Evolutionary conservation across 495 filamentous ascomycete genomes (phyloP), one percentile per base, ranked within the genome.

Genomic region (Annulohypoxylon nitens): DNA sequence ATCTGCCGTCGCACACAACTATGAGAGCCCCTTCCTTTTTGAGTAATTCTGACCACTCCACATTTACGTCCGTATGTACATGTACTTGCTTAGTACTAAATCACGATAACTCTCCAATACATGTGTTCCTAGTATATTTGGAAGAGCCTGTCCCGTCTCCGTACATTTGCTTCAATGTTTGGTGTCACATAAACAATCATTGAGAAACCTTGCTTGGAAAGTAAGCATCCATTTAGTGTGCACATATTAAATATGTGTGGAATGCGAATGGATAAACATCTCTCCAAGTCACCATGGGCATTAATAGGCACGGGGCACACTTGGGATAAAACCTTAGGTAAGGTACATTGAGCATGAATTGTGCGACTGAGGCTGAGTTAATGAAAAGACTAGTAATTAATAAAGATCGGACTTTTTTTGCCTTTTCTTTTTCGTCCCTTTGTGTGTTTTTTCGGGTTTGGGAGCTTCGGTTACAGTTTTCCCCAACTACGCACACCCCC

Each of bases 51-150:
- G 57, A 14, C 23, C 26, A 61, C 47, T 30, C 65, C 66, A 62
- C 57, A 65, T 43, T 74, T 74, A 70, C 71, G 66, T 37, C 66
- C 71, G 71, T 69, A 70, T 66, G 47, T 66, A 50, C 18, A 64
- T 47, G 43, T 61, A 48, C 43, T 20, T 67, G 20, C 51, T 58
- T 25, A 50, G 64, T 67, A 67, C 55, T 39, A 59, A 34, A 23
- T 12, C 45, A 45, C 61, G 48, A 48, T 54, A 62, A 36, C 11
- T 34, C 33, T 23, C 43, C 16, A 14, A 60, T 43, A 30, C 30
- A 30, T 30, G 30, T 30, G 30, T 30, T 30, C 5, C 30, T 30
- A 30, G 3, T 30, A 26, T 60, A 20, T 59, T 43, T 43, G 9
- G 9, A 43, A 41, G 34, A 25, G 14, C 55, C 36, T 57, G 18